These are phyloP conservation scores for Starmera caribaea DNA, from an alignment of 805 yeast genomes.

Conservation along the genomic window DNA sequence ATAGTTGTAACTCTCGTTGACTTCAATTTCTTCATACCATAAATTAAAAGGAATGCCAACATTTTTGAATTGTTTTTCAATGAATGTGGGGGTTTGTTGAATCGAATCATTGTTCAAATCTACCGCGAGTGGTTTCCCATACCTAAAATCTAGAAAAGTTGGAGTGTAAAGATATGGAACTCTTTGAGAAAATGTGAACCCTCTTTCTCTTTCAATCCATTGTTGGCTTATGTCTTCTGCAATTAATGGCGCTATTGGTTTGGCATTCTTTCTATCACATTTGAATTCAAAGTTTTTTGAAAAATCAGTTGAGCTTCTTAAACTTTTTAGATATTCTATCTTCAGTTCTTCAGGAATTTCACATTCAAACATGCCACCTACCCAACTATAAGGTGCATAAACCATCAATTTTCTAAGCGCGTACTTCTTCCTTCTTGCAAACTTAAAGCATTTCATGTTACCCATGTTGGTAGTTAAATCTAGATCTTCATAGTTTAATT, in stretches of 20 bases:
- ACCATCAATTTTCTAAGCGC: conserved; percentile 34
- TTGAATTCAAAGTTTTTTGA: conserved; percentile 13
- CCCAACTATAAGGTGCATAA: conserved; percentile 46
- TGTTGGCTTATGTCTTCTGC: conserved; percentile 43
- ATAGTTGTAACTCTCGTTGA: conserved; percentile 40
- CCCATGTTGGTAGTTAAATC: conserved; percentile 7
- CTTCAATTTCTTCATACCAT: conserved; percentile 40
- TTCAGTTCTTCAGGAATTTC: conserved; percentile 23
- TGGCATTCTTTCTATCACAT: conserved; percentile 27
- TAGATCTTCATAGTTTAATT: conserved; percentile 6
- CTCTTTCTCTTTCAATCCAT: conserved; percentile 30
- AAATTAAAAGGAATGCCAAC: conserved; percentile 17
- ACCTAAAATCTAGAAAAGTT: conserved; percentile 22
- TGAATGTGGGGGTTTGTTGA: no score
- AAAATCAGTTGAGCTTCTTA: conserved; percentile 4
- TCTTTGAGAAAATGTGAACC: conserved; percentile 22
- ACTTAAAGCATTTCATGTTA: conserved; percentile 38
- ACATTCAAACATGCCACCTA: conserved; percentile 58
- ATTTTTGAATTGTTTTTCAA: neutral
- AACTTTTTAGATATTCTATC: conserved; percentile 11
- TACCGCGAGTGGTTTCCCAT: conserved; percentile 22
- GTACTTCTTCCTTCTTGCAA: conserved; percentile 49
- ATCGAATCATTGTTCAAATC: conserved; percentile 3
- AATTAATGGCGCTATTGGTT: conserved; percentile 46
- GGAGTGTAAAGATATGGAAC: conserved; percentile 55